Evolutionary conservation across 305 asterid genomes (phyloP).

Genomic region (Fraxinus ornus): DNA sequence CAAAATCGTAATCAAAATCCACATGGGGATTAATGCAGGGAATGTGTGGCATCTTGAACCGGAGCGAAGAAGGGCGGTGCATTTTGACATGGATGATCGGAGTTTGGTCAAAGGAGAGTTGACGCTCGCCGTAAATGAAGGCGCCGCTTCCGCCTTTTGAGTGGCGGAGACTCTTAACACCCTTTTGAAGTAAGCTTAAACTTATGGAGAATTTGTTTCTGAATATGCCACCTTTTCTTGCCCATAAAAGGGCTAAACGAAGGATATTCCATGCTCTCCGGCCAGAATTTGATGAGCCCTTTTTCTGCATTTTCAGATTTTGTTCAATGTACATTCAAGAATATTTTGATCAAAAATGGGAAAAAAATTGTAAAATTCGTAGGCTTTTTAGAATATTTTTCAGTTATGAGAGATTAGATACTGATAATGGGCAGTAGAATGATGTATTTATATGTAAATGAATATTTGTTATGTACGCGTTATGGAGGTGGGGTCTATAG

Average conservation of each 20-base stretch:
- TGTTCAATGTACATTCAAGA: background rate
- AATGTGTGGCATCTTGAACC: constrained; percentile 63
- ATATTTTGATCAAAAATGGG: background rate
- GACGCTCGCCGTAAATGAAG: constrained; percentile 59
- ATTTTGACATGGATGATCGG: constrained; percentile 59
- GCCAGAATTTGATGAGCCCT: constrained; percentile 31
- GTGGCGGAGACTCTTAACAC: constrained; percentile 35
- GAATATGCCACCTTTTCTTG: constrained; percentile 55
- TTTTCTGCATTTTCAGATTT: constrained; percentile 38
- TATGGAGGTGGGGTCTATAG: background rate
- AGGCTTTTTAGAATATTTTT: constrained; percentile 6
- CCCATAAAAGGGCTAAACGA: constrained; percentile 62
- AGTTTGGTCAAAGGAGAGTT: constrained; percentile 67
- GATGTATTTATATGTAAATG: background rate
- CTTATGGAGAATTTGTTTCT: constrained; percentile 35
- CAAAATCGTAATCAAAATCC: constrained; percentile 61
- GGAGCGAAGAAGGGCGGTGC: constrained; percentile 60
- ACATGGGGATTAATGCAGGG: constrained; percentile 62
- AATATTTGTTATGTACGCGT: background rate
- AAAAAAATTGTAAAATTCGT: background rate
- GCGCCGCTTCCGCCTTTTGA: constrained; percentile 26
- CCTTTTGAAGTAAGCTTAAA: constrained; percentile 33
- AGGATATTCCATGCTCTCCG: constrained; percentile 52
- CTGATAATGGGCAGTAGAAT: background rate
- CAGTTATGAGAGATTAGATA: background rate